Evolutionary conservation across 1,139 yeast genomes (phyloP).

Genomic region (Spencermartinsiella ligniputridi): DNA sequence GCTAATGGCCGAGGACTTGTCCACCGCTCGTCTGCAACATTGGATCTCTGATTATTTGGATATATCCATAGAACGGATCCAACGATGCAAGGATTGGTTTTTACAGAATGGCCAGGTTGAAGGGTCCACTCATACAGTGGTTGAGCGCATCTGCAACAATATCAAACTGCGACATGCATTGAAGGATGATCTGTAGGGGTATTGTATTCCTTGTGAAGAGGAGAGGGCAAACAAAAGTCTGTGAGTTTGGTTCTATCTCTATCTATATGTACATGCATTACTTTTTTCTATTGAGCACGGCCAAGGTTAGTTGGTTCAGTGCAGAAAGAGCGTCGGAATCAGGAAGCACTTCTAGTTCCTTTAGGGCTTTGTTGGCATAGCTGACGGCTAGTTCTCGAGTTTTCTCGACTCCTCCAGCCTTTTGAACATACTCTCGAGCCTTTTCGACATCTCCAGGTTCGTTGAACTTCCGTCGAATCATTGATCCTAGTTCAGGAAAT

Average conservation of each 20-base stretch:
- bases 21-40: not conserved
- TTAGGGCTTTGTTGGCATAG: constrained; percentile 72
- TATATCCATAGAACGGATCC: not conserved
- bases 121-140: not conserved
- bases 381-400: constrained; percentile 73
- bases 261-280: constrained; percentile 27
- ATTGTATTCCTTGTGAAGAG: not conserved
- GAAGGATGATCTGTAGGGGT: not conserved
- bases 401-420: constrained; percentile 68
- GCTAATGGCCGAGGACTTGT: not conserved
- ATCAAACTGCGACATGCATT: not conserved
- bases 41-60: not conserved
- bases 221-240: not conserved
- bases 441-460: constrained; percentile 77
- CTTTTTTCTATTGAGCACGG: constrained; percentile 75
- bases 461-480: constrained; percentile 78
- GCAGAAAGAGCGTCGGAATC: constrained; percentile 89
- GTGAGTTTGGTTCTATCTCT: not conserved
- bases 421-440: constrained; percentile 69
- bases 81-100: constrained; percentile 2
- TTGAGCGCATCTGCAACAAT: not conserved
- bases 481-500: constrained; percentile 75
- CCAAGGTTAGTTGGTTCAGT: constrained; percentile 75
- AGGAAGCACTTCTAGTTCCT: constrained; percentile 64
- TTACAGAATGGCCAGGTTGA: not conserved